A percentile compares a stretch with the other conserved stretches of the same genome.
These are phyloP conservation scores for Berberis thunbergii DNA, from an alignment of 164 flowering plant genomes.

Conservation along the genomic window DNA sequence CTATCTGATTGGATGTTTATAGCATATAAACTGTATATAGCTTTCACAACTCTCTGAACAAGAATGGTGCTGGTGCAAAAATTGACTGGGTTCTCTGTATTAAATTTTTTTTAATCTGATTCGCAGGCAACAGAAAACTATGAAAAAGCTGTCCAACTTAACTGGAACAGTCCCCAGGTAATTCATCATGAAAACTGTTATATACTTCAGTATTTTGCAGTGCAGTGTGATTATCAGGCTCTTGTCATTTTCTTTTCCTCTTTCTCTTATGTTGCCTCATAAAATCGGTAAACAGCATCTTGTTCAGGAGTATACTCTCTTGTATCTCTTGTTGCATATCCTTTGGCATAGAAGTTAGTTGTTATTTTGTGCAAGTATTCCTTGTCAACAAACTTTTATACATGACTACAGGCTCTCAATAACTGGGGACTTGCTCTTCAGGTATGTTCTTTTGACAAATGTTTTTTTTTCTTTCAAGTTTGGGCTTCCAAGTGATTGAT, in stretches of 20 bases:
- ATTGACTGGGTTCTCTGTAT: too few species aligned
- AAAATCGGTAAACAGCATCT: neutral
- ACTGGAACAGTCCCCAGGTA: constrained; percentile 99
- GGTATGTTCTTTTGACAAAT: constrained; percentile 30
- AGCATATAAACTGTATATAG: too few species aligned
- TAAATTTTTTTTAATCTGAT: too few species aligned
- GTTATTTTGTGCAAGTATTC: neutral
- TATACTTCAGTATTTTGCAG: neutral
- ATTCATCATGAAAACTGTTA: neutral
- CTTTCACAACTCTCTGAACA: too few species aligned
- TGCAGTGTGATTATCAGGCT: neutral
- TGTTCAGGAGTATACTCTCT: neutral
- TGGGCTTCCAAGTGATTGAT: too few species aligned
- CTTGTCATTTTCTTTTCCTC: neutral
- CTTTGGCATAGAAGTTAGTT: neutral
- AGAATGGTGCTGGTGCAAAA: too few species aligned
- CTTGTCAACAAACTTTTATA: neutral
- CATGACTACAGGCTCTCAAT: constrained; percentile 73
- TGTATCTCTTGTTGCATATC: neutral
- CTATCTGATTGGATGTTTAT: too few species aligned
- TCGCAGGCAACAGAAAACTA: constrained; percentile 79
- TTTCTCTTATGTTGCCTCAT: neutral
- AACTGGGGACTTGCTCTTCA: constrained; percentile 99
- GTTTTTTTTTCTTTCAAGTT: too few species aligned
- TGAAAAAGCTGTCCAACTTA: constrained; percentile 86